phyloP scores from a whole-genome alignment of 768 basidiomycete genomes.

The Boletus vermiculosoides region DNA sequence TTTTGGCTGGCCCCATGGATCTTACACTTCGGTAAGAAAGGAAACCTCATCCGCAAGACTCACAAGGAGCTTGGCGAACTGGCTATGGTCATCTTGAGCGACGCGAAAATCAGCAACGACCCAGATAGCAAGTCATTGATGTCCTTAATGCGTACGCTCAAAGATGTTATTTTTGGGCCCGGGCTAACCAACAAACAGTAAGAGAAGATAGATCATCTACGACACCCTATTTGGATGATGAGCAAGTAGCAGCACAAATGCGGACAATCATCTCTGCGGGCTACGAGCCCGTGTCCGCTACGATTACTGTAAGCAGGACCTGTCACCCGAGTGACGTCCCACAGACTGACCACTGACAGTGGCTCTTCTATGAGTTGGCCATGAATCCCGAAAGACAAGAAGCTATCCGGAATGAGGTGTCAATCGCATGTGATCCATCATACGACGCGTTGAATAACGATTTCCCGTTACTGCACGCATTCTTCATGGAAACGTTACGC shows the following conservation, averaged over 20 bases:
- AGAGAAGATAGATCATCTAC: slow-evolving; percentile 44
- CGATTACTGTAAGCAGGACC: slow-evolving; percentile 30
- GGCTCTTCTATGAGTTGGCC: slow-evolving; percentile 65
- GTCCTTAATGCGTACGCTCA: slow-evolving; percentile 50
- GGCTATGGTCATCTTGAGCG: slow-evolving; percentile 51
- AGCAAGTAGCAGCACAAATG: slow-evolving; percentile 57
- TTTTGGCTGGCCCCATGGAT: slow-evolving; percentile 61
- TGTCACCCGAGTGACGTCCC: background rate
- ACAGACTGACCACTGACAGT: slow-evolving; percentile 37
- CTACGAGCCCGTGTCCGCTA: slow-evolving; percentile 40
- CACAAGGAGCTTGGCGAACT: slow-evolving; percentile 54
- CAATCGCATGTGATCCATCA: slow-evolving; percentile 44
- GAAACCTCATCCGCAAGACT: slow-evolving; percentile 53
- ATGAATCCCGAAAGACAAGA: slow-evolving; percentile 50
- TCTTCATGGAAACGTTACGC: slow-evolving; percentile 60
- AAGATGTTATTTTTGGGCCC: background rate
- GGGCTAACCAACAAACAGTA: slow-evolving; percentile 26
- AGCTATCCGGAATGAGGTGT: slow-evolving; percentile 55
- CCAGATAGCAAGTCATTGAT: slow-evolving; percentile 47
- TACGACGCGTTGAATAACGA: slow-evolving; percentile 50
- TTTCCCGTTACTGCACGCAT: slow-evolving; percentile 57
- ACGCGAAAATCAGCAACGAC: slow-evolving; percentile 48
- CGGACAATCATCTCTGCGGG: slow-evolving; percentile 62
- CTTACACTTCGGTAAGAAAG: slow-evolving; percentile 55
- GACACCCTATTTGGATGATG: slow-evolving; percentile 43